A percentile compares a stretch with the other conserved stretches of the same genome.
phyloP scores from a whole-genome alignment of 768 basidiomycete species.

The Neoboletus subvelutipes region DNA sequence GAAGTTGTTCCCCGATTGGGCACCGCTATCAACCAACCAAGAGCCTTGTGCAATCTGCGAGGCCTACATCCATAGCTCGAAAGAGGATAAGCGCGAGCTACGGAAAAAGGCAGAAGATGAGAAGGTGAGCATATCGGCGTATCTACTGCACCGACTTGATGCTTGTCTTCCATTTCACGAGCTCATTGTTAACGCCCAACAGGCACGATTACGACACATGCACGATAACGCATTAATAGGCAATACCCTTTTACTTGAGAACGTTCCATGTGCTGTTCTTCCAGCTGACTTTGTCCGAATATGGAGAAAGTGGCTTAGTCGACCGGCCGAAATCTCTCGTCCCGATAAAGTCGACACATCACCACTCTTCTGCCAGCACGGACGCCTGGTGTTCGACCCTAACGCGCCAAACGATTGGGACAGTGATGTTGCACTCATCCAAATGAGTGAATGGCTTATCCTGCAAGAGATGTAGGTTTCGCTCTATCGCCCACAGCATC shows the following conservation, averaged over 20 bases:
- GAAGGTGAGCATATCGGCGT: conserved; percentile 49
- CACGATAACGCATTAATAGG: conserved; percentile 52
- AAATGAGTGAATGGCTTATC: conserved; percentile 62
- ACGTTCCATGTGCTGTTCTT: conserved; percentile 56
- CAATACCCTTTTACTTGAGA: conserved; percentile 45
- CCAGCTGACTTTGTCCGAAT: conserved; percentile 58
- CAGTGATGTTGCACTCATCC: conserved; percentile 53
- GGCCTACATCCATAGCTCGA: conserved; percentile 49
- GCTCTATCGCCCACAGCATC: conserved; percentile 1
- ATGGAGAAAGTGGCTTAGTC: conserved; percentile 71
- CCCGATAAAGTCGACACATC: conserved; percentile 65
- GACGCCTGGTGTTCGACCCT: conserved; percentile 62
- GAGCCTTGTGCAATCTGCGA: conserved; percentile 68
- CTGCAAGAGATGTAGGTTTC: conserved; percentile 56
- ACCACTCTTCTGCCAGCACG: conserved; percentile 67
- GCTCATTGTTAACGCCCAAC: conserved; percentile 14
- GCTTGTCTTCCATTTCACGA: conserved; percentile 15
- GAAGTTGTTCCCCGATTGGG: conserved; percentile 64
- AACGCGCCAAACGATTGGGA: conserved; percentile 60
- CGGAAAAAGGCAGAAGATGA: conserved; percentile 74
- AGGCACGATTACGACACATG: conserved; percentile 68
- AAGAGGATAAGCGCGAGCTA: conserved; percentile 59
- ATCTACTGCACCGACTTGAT: neutral
- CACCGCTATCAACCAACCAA: conserved; percentile 47
- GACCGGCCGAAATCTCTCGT: conserved; percentile 52